These are phyloP conservation scores for Neospora caninum DNA, from an alignment of 169 alveolate species.

Conservation along the genomic window DNA sequence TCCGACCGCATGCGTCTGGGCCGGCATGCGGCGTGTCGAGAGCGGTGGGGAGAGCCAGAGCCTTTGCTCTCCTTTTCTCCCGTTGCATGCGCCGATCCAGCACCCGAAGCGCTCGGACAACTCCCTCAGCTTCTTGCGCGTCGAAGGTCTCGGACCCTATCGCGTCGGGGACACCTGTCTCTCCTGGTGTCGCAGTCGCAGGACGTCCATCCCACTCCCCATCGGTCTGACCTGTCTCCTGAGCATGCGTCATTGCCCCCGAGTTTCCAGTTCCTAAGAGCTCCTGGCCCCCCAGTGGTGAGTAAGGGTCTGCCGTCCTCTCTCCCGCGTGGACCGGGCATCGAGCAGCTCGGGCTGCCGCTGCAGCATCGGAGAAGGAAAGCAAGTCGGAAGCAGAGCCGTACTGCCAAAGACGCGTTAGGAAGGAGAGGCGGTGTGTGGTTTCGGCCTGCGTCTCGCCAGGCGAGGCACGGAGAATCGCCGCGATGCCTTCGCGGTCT, in stretches of 20 bases:
- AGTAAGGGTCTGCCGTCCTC: not conserved
- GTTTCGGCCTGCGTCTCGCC: not conserved
- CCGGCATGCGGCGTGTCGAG: too few species aligned
- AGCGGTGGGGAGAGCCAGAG: not conserved
- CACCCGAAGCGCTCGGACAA: not conserved
- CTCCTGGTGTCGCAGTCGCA: not conserved
- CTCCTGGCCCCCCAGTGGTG: too few species aligned
- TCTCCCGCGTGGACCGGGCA: not conserved
- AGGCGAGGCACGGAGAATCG: not conserved
- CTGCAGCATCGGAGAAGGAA: not conserved
- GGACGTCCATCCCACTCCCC: not conserved
- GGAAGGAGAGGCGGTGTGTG: not conserved
- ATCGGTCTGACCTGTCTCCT: not conserved
- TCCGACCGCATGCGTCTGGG: too few species aligned
- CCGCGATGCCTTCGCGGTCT: not conserved
- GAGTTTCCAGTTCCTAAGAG: too few species aligned
- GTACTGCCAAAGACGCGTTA: not conserved
- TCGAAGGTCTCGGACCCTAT: not conserved
- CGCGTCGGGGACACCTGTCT: not conserved
- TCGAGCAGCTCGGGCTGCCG: not conserved
- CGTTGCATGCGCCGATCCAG: not conserved
- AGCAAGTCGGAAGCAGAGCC: not conserved
- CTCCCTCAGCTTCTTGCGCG: not conserved
- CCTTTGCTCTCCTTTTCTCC: not conserved
- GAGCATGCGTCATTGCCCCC: not conserved